Percentiles rank a stretch among this genome's conserved stretches.
phyloP scores from a whole-genome alignment of 441 rosid species.

The Rhodomyrtus psidioides region DNA sequence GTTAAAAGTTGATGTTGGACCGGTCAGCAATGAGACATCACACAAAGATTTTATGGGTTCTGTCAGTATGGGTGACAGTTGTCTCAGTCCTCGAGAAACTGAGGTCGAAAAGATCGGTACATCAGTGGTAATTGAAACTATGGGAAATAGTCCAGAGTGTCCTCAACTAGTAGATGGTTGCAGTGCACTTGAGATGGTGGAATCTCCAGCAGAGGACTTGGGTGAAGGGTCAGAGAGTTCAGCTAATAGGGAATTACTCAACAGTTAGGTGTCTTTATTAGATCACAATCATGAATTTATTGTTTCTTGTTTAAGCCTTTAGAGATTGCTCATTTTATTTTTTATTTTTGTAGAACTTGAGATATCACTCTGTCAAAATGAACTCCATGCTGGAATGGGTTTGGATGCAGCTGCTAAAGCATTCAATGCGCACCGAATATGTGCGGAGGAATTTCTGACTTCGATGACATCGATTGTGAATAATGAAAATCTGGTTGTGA shows the following conservation, averaged over 20 bases:
- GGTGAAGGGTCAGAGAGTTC: slow-evolving; percentile 13
- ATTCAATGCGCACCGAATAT: slow-evolving; percentile 50
- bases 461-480: slow-evolving; percentile 44
- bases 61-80: slow-evolving; percentile 14
- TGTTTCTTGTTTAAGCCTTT: not conserved
- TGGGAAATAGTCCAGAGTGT: slow-evolving; percentile 4
- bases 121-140: slow-evolving; percentile 23
- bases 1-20: slow-evolving; percentile 10
- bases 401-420: slow-evolving; percentile 55
- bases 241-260: not conserved
- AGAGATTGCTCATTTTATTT: slow-evolving; percentile 7
- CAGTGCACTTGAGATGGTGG: slow-evolving; percentile 17
- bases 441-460: slow-evolving; percentile 45
- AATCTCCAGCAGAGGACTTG: slow-evolving; percentile 20
- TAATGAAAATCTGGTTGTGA: slow-evolving; percentile 54
- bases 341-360: slow-evolving; percentile 51
- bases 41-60: slow-evolving; percentile 9
- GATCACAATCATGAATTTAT: not conserved
- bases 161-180: slow-evolving; percentile 17
- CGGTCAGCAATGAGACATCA: slow-evolving; percentile 1
- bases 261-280: not conserved
- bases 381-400: slow-evolving; percentile 69
- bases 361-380: slow-evolving; percentile 74
- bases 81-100: slow-evolving; percentile 18
- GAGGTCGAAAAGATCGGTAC: slow-evolving; percentile 21